Base-by-base conservation (phyloP, 2,329 filamentous ascomycete species). In the Dactylellina leptospora region DNA sequence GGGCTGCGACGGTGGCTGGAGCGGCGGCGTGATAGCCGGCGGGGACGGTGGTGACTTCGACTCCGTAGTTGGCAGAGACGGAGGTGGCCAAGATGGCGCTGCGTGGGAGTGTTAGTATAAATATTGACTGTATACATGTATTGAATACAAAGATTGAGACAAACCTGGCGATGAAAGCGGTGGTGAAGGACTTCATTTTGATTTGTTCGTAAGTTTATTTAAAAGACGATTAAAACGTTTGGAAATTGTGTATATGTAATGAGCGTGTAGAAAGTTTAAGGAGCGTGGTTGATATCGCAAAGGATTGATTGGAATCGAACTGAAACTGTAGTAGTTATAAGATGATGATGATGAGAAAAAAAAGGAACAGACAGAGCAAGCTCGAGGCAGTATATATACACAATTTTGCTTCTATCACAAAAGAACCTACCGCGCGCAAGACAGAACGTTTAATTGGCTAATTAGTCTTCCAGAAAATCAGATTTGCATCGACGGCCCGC, bases 111-210 rank as follows among this genome's bases (percentile, higher is more conserved):
- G 30, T 53, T 13, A 53, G 28, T 38, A 53, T 36, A 23, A 40
- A 11, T 9, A 16, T 11, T 11, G 36, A 6, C 10, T 53, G n/a
- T n/a, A n/a, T 22, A 38, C 27, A 53, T 13, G 6, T 20, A 23
- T 23, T 8, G 36, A 2, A 10, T 25, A 18, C 2, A 13, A 20
- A 36, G 10, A 8, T 22, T 3, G 11, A n/a, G 13, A 11, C 48
- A 38, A 20, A 53, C 48, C 28, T 53, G 6, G 38, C n/a, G 16
- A 38, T 22, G 48, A 38, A 38, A 22, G 40, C 40, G 22, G 48
- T 53, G 22, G 48, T 53, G 48, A 53, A 53, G 28, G 48, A 53
- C 10, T 53, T 20, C 48, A 53, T 53, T 53, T 53, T 53, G 48
- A 38, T 48, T 48, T n/a, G 23, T 23, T 48, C 11, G 20, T 23